Percentiles rank a stretch among this genome's conserved stretches.
These are phyloP conservation scores for Vitis hybrid DNA, from an alignment of 177 flowering plant genomes.

Conservation along the genomic window DNA sequence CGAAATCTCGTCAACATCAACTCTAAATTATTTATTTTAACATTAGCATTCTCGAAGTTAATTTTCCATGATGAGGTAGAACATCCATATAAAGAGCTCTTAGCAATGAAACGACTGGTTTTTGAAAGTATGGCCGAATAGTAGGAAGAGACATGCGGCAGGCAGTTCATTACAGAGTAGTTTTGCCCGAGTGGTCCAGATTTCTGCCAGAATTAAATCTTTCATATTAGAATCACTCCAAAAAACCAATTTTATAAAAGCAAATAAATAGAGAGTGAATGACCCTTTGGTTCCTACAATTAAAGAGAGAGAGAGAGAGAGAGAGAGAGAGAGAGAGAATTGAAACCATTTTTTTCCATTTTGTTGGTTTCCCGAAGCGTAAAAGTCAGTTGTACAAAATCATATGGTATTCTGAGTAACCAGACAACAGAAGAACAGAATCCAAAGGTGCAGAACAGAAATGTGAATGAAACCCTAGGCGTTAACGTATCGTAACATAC, in stretches of 20 bases:
- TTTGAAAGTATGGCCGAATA: conserved; percentile 36
- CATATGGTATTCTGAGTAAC: too few relatives aligned
- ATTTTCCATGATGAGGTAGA: conserved; percentile 29
- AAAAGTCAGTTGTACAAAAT: not conserved
- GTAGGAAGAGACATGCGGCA: conserved; percentile 33
- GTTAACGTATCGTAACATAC: not conserved
- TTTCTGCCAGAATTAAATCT: not conserved
- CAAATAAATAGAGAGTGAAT: too few relatives aligned
- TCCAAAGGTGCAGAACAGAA: not conserved
- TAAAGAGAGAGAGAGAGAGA: not conserved
- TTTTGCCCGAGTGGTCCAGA: conserved; percentile 6
- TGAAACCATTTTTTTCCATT: too few relatives aligned
- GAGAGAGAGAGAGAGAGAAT: not conserved
- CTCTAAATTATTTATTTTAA: conserved; percentile 27
- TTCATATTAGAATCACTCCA: too few relatives aligned
- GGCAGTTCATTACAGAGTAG: conserved; percentile 48
- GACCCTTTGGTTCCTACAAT: too few relatives aligned
- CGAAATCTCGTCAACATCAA: conserved; percentile 32
- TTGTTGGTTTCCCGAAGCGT: not conserved
- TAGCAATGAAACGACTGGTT: conserved; percentile 26
- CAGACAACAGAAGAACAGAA: not conserved
- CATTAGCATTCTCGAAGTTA: conserved; percentile 22
- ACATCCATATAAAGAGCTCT: conserved; percentile 24
- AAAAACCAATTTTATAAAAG: too few relatives aligned
- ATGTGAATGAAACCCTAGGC: too few relatives aligned